Evolutionary conservation across 2,329 filamentous ascomycete species (phyloP).

Genomic region (Fusarium veterinarium): DNA sequence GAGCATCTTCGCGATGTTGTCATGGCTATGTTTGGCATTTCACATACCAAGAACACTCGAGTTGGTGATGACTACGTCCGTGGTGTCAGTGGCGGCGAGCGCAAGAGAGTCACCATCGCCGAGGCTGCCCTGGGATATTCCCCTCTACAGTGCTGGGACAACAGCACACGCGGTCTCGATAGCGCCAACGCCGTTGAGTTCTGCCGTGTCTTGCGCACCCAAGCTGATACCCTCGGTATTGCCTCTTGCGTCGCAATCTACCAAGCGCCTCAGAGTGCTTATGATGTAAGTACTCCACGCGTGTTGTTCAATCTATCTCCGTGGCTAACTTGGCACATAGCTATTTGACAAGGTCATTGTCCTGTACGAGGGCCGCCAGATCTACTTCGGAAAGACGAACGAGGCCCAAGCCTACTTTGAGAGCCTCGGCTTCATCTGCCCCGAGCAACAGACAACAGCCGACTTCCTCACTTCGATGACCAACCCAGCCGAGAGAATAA

Average conservation of each 20-base stretch:
- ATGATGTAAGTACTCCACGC: constrained; percentile 29
- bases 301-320: fast-evolving
- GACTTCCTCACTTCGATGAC: constrained; percentile 74
- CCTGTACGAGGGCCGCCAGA: constrained; percentile 74
- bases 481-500: constrained; percentile 47
- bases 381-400: constrained; percentile 54
- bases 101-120: constrained; percentile 54
- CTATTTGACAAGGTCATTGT: constrained; percentile 76
- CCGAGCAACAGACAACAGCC: constrained; percentile 69
- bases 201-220: constrained; percentile 68
- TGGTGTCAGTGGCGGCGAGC: constrained; percentile 63
- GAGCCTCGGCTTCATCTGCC: constrained; percentile 66
- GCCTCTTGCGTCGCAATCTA: constrained; percentile 73
- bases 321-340: not conserved
- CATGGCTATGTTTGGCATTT: constrained; percentile 77
- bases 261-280: constrained; percentile 62
- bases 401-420: constrained; percentile 44
- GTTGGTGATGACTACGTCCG: constrained; percentile 77
- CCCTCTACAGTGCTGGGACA: constrained; percentile 76
- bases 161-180: constrained; percentile 73
- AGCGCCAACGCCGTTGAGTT: constrained; percentile 73
- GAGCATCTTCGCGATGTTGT: constrained; percentile 73
- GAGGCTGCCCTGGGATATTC: constrained; percentile 48
- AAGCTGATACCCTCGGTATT: constrained; percentile 69
- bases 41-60: constrained; percentile 73